Conservation (phyloP, 1,284 basidiomycete species). For the Mycosarcoma maydis region DNA sequence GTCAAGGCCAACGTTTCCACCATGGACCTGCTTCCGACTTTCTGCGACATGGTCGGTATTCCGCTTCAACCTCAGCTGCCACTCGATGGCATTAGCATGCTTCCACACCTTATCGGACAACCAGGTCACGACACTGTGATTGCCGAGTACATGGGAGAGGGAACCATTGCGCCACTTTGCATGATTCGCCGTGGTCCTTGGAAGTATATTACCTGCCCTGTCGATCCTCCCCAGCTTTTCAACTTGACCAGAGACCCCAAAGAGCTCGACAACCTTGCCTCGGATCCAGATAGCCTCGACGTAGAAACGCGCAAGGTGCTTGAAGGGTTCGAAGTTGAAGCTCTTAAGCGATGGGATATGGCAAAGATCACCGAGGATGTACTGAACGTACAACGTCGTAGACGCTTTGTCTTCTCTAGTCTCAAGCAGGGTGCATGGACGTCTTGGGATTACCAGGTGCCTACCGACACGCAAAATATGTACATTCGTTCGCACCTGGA, state of each 20-base stretch:
- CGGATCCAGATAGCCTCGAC: slow-evolving; percentile 20
- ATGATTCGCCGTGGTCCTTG: slow-evolving; percentile 42
- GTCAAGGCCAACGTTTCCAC: slow-evolving; percentile 40
- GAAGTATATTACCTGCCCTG: slow-evolving; percentile 38
- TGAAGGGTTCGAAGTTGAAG: slow-evolving; percentile 20
- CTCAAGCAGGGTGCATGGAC: slow-evolving; percentile 41
- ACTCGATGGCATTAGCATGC: slow-evolving; percentile 34
- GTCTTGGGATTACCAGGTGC: slow-evolving; percentile 41
- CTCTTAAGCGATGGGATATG: slow-evolving; percentile 28
- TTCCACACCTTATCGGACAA: slow-evolving; percentile 26
- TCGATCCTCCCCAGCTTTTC: slow-evolving; percentile 36
- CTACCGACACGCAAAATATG: slow-evolving; percentile 34
- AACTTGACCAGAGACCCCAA: slow-evolving; percentile 26
- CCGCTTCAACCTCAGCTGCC: slow-evolving; percentile 30
- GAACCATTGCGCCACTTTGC: slow-evolving; percentile 31
- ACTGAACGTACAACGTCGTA: slow-evolving; percentile 28
- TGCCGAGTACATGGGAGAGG: slow-evolving; percentile 42
- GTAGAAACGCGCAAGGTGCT: slow-evolving; percentile 20
- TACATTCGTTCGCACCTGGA: slow-evolving; percentile 40
- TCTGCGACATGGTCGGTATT: slow-evolving; percentile 34
- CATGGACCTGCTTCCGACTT: slow-evolving; percentile 37
- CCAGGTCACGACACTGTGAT: slow-evolving; percentile 33
- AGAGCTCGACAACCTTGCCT: slow-evolving; percentile 36
- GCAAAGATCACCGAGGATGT: slow-evolving; percentile 39
- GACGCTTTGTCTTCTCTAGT: slow-evolving; percentile 33